Percentiles rank a stretch among this genome's conserved stretches.
These are phyloP conservation scores for Dendrocalamus sinicus DNA, from an alignment of 176 grass and related monocot species.

Conservation along the genomic window DNA sequence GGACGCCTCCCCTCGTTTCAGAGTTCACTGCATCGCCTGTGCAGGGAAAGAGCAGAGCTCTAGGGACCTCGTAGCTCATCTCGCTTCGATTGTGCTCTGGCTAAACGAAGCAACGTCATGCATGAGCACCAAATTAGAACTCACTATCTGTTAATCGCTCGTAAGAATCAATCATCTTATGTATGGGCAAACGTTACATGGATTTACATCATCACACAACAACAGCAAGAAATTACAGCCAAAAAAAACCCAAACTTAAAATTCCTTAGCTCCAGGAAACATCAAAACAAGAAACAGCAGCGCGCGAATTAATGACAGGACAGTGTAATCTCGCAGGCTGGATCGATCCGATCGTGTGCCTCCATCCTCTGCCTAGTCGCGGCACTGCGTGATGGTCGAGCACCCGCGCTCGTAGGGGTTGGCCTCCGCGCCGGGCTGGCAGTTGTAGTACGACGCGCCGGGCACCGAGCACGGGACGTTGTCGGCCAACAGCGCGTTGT, in stretches of 20 bases:
- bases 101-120: too few species aligned
- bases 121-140: too few species aligned
- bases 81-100: too few species aligned
- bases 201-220: neutral
- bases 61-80: neutral
- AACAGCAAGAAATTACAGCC: slow-evolving; percentile 8
- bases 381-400: slow-evolving; percentile 57
- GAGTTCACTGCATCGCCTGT: neutral
- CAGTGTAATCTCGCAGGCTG: too few species aligned
- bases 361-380: slow-evolving; percentile 4
- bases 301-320: neutral
- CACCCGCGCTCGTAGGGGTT: slow-evolving; percentile 78
- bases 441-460: slow-evolving; percentile 89
- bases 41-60: neutral
- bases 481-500: slow-evolving; percentile 46
- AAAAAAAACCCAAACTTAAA: neutral
- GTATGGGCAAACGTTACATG: neutral
- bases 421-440: slow-evolving; percentile 46
- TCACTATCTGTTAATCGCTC: neutral
- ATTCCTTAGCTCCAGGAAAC: neutral
- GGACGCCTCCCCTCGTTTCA: neutral
- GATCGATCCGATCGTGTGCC: neutral
- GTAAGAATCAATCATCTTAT: neutral
- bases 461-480: slow-evolving; percentile 35
- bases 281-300: neutral